These are phyloP conservation scores for Alternaria viburni DNA, from an alignment of 2,329 filamentous ascomycete genomes.

Conservation along the genomic window DNA sequence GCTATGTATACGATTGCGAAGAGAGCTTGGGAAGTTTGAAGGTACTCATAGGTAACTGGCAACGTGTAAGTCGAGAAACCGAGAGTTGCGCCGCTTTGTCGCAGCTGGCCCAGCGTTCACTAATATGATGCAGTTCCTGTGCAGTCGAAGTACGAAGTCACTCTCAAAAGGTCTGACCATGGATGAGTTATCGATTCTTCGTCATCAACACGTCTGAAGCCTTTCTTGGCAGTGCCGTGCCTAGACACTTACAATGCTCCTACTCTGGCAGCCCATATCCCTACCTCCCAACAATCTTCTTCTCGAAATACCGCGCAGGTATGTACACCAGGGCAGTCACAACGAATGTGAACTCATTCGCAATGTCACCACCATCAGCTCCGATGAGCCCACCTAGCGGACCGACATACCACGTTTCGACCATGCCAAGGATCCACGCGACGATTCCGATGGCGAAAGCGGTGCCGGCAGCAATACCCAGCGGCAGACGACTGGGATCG, in stretches of 20 bases:
- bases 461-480: slow-evolving; percentile 50
- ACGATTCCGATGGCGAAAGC: slow-evolving; percentile 50
- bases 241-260: background rate
- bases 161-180: background rate
- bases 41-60: background rate
- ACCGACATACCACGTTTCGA: slow-evolving; percentile 63
- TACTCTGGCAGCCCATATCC: background rate
- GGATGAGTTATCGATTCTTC: background rate
- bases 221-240: background rate
- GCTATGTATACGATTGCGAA: background rate
- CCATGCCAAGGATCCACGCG: slow-evolving; percentile 64
- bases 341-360: slow-evolving; percentile 35
- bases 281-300: slow-evolving; percentile 31
- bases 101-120: background rate
- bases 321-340: slow-evolving; percentile 38
- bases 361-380: slow-evolving; percentile 34
- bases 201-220: no score
- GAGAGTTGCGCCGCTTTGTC: background rate
- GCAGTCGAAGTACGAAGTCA: background rate
- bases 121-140: background rate
- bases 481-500: slow-evolving; percentile 50
- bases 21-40: background rate
- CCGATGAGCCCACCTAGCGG: slow-evolving; percentile 38
- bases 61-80: background rate
- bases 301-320: slow-evolving; percentile 36